These are phyloP conservation scores for Eucalyptus regnans DNA, from an alignment of 345 rosid species.

Conservation along the genomic window DNA sequence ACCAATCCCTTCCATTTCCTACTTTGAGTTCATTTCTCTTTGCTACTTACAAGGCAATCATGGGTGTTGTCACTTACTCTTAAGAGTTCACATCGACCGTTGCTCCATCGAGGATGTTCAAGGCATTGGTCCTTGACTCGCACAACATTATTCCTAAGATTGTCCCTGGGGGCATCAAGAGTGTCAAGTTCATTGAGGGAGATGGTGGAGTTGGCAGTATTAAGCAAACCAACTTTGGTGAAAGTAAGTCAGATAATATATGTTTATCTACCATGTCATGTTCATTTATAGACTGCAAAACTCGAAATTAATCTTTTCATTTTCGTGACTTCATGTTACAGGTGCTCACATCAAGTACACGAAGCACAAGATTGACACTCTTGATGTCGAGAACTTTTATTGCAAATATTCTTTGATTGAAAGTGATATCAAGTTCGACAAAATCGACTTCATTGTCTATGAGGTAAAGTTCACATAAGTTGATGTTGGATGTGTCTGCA, in stretches of 20 bases:
- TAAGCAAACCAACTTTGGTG: neutral
- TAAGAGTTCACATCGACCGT: neutral
- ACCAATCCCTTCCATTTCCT: neutral
- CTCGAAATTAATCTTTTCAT: neutral
- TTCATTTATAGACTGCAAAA: neutral
- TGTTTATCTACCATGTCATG: neutral
- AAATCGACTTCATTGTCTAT: neutral
- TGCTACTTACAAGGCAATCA: neutral
- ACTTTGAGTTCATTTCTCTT: neutral
- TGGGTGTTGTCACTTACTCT: neutral
- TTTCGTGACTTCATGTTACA: neutral
- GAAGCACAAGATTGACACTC: neutral
- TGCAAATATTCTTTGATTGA: neutral
- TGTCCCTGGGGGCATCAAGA: neutral
- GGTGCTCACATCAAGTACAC: neutral
- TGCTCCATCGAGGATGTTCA: neutral
- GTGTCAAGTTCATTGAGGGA: neutral
- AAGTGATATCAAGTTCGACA: neutral
- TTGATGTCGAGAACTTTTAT: neutral
- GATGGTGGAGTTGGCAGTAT: neutral
- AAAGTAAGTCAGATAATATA: neutral
- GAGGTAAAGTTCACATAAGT: neutral
- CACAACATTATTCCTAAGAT: neutral
- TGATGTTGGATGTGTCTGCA: neutral
- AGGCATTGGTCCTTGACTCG: neutral